These are phyloP conservation scores for Aureobasidium sp. DNA, from an alignment of 2,329 filamentous ascomycete genomes.

Conservation along the genomic window DNA sequence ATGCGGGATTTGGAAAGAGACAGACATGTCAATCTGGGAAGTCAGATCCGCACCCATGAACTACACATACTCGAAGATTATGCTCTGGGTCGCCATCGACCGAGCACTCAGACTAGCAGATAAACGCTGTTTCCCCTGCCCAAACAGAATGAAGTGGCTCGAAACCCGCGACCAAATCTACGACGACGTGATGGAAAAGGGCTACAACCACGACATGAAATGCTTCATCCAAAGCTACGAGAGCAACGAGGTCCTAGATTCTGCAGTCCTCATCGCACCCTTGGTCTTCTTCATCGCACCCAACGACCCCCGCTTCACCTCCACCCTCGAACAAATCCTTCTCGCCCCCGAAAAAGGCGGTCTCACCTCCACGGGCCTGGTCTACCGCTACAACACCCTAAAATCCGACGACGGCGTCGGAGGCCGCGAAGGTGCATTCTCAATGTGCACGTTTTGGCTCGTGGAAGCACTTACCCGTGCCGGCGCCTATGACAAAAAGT, in stretches of 20 bases:
- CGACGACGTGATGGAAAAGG: slow-evolving; percentile 72
- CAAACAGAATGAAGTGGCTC: slow-evolving; percentile 50
- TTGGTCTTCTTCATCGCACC: slow-evolving; percentile 74
- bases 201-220: slow-evolving; percentile 63
- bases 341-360: slow-evolving; percentile 67
- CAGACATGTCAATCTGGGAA: slow-evolving; percentile 80
- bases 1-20: slow-evolving; percentile 56
- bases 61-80: slow-evolving; percentile 75
- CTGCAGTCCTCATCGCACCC: slow-evolving; percentile 67
- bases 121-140: slow-evolving; percentile 69
- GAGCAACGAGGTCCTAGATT: slow-evolving; percentile 61
- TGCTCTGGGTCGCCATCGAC: slow-evolving; percentile 76
- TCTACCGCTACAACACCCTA: slow-evolving; percentile 67
- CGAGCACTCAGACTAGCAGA: slow-evolving; percentile 12
- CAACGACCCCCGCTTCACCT: slow-evolving; percentile 68
- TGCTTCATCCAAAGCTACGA: slow-evolving; percentile 74
- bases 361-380: slow-evolving; percentile 61
- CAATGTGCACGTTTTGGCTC: slow-evolving; percentile 79
- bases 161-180: slow-evolving; percentile 60
- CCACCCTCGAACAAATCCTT: slow-evolving; percentile 65
- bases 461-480: slow-evolving; percentile 66
- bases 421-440: slow-evolving; percentile 68
- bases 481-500: slow-evolving; percentile 54
- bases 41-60: slow-evolving; percentile 68
- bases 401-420: slow-evolving; percentile 66